Evolutionary conservation across 2,329 filamentous ascomycete species (phyloP).

Genomic region (Chrysoporthe cubensis): DNA sequence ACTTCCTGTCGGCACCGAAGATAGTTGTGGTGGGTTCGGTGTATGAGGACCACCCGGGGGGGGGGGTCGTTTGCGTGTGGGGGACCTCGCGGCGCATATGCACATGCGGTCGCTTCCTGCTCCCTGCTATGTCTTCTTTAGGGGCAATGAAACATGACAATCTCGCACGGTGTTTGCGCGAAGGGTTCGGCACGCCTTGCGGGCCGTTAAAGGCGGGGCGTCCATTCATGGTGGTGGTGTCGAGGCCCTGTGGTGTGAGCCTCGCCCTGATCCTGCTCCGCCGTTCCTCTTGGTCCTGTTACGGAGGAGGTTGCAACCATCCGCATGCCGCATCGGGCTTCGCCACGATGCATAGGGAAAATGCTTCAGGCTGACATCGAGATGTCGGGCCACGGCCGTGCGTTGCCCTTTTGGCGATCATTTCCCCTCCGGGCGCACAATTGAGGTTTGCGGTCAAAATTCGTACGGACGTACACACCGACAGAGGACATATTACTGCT

Average conservation of each 20-base stretch:
- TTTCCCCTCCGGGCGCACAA: neutral
- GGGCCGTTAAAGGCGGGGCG: slow-evolving; percentile 2
- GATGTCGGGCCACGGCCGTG: neutral
- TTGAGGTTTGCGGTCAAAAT: too few relatives aligned
- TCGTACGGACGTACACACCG: too few relatives aligned
- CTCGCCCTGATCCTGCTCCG: neutral
- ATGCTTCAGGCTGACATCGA: neutral
- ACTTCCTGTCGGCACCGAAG: neutral
- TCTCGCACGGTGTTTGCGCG: slow-evolving; percentile 14
- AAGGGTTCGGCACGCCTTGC: neutral
- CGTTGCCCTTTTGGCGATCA: neutral
- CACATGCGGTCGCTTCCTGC: too few relatives aligned
- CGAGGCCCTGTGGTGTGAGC: neutral
- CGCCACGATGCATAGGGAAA: neutral
- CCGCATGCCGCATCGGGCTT: neutral
- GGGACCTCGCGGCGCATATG: neutral
- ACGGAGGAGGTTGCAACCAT: neutral
- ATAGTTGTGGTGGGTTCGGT: slow-evolving; percentile 1
- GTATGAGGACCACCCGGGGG: neutral
- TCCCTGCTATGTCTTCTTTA: too few relatives aligned
- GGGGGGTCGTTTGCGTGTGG: neutral
- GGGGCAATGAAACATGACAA: neutral
- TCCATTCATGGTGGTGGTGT: neutral
- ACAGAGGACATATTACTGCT: neutral
- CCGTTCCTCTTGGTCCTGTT: neutral